Percentiles rank a stretch among this genome's conserved stretches.
phyloP scores from a whole-genome alignment of 2,329 filamentous ascomycete genomes.

The Pyrenochaeta sp. region DNA sequence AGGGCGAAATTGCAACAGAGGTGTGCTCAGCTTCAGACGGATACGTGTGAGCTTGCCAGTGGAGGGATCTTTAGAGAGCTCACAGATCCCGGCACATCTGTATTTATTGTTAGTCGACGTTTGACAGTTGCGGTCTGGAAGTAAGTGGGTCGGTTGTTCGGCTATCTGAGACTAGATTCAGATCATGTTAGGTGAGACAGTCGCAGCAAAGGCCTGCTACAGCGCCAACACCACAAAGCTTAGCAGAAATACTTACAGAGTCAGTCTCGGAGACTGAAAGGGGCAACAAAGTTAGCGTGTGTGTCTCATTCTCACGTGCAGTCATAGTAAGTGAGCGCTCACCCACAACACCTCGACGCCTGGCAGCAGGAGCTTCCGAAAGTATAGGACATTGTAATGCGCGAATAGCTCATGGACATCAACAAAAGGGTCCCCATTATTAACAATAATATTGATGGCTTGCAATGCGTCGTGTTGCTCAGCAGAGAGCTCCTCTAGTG shows the following conservation, averaged over 20 bases:
- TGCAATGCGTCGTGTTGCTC: conserved; percentile 45
- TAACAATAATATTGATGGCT: conserved; percentile 50
- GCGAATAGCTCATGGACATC: conserved; percentile 53
- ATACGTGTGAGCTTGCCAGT: conserved; percentile 51
- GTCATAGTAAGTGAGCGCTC: too few species aligned
- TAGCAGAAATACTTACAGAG: conserved; percentile 42
- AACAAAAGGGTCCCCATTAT: conserved; percentile 50
- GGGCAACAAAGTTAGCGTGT: too few species aligned
- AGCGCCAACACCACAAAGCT: conserved; percentile 7
- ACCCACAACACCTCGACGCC: conserved; percentile 53
- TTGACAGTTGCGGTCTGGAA: conserved; percentile 14
- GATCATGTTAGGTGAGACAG: conserved; percentile 10
- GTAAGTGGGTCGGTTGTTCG: conserved; percentile 16
- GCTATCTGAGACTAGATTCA: conserved; percentile 14
- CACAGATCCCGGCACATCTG: conserved; percentile 56
- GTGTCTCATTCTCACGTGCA: too few species aligned
- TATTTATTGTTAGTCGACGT: conserved; percentile 23
- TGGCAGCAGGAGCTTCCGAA: conserved; percentile 49
- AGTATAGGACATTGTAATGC: conserved; percentile 55
- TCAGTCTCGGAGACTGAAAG: conserved; percentile 50
- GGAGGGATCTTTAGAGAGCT: conserved; percentile 50
- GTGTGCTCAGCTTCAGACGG: conserved; percentile 54
- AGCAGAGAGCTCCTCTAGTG: conserved; percentile 41
- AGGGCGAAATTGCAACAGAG: conserved; percentile 55
- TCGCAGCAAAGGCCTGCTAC: conserved; percentile 7